Evolutionary conservation across 768 basidiomycete species (phyloP).

Genomic region (Tylopilus balloui): DNA sequence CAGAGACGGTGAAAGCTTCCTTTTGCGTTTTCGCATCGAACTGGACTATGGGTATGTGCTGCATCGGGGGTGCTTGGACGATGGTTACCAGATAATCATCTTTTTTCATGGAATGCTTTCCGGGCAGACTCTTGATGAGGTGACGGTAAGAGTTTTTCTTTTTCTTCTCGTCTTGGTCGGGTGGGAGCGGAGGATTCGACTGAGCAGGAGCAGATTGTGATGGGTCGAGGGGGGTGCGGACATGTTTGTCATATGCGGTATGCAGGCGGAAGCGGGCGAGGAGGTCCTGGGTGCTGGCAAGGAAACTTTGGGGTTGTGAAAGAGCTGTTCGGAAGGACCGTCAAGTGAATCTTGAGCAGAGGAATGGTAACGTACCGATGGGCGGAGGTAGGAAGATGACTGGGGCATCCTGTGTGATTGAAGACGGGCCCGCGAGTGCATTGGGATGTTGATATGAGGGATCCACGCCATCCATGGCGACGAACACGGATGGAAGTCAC

Average conservation of each 20-base stretch:
- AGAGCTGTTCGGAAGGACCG: conserved; percentile 21
- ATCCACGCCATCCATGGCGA: conserved; percentile 30
- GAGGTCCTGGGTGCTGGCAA: conserved; percentile 76
- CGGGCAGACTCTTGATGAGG: conserved; percentile 70
- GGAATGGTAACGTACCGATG: conserved; percentile 27
- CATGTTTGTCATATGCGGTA: conserved; percentile 77
- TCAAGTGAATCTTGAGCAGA: conserved; percentile 8
- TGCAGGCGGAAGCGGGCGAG: conserved; percentile 67
- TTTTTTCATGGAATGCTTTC: conserved; percentile 79
- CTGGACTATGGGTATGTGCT: conserved; percentile 53
- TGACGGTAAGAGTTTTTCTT: conserved; percentile 75
- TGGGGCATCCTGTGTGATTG: conserved; percentile 21
- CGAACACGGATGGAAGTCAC: conserved; percentile 12
- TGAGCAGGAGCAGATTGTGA: conserved; percentile 30
- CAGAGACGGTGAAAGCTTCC: conserved; percentile 69
- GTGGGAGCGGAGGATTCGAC: conserved; percentile 45
- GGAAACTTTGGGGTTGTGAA: conserved; percentile 39
- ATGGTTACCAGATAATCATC: conserved; percentile 65
- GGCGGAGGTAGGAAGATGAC: conserved; percentile 30
- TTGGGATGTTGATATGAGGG: conserved; percentile 36
- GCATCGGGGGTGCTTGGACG: conserved; percentile 69
- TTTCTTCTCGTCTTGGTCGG: conserved; percentile 56
- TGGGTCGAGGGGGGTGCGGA: conserved; percentile 45
- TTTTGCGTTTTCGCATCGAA: conserved; percentile 66
- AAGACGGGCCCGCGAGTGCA: conserved; percentile 64